These are phyloP conservation scores for Citeromyces hawaiiensis DNA, from an alignment of 1,139 yeast genomes.

Conservation along the genomic window DNA sequence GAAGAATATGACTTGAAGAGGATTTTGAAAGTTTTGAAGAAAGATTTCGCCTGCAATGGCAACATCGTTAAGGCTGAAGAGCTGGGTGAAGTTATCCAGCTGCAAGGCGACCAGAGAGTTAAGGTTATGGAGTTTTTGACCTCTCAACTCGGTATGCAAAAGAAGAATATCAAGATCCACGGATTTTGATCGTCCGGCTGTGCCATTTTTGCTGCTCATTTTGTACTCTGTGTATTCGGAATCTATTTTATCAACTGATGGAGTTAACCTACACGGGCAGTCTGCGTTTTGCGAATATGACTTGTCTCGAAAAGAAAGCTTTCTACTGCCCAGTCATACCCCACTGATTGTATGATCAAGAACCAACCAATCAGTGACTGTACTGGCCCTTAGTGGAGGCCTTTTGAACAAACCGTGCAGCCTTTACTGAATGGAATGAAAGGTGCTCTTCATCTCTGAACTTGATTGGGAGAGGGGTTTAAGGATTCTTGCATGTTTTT, in stretches of 20 bases:
- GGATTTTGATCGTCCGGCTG: constrained; percentile 50
- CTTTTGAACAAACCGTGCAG: too few species aligned
- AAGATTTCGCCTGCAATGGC: constrained; percentile 98
- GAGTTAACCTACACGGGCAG: too few species aligned
- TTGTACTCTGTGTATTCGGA: background rate
- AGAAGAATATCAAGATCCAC: constrained; percentile 95
- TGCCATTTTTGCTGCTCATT: background rate
- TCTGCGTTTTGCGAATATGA: too few species aligned
- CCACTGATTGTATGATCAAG: too few species aligned
- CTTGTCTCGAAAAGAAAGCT: too few species aligned
- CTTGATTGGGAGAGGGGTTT: too few species aligned
- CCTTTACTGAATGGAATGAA: too few species aligned
- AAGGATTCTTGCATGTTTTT: too few species aligned
- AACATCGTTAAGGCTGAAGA: constrained; percentile 95
- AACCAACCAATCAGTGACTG: too few species aligned
- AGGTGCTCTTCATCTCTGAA: too few species aligned
- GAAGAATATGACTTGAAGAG: constrained; percentile 90
- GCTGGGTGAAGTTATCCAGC: constrained; percentile 92
- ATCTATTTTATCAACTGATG: background rate
- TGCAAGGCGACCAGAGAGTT: constrained; percentile 98
- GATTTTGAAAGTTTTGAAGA: constrained; percentile 85
- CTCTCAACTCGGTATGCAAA: constrained; percentile 75
- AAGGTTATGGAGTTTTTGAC: constrained; percentile 92
- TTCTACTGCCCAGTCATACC: too few species aligned
- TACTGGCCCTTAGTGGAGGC: too few species aligned